These are phyloP conservation scores for Talaromyces islandicus DNA, from an alignment of 2,329 filamentous ascomycete species.

Conservation along the genomic window DNA sequence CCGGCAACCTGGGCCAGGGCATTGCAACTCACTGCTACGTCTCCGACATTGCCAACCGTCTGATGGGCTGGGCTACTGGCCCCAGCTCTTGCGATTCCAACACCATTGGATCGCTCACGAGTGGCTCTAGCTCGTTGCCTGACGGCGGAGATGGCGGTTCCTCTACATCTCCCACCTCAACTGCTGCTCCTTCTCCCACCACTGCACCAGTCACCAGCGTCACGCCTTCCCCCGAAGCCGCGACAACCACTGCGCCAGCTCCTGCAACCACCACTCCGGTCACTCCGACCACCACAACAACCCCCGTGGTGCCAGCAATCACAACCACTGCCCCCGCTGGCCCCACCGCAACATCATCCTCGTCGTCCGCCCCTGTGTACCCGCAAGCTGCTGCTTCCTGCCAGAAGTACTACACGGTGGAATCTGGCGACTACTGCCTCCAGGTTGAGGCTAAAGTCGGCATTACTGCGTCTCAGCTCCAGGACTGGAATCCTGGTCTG, in stretches of 20 bases:
- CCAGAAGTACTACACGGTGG: slow-evolving; percentile 7
- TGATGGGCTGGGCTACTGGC: slow-evolving; percentile 34
- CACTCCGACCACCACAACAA: not conserved
- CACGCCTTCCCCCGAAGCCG: not conserved
- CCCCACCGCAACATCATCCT: not conserved
- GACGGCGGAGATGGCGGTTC: not conserved
- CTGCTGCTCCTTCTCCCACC: not conserved
- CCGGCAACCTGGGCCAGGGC: slow-evolving; percentile 26
- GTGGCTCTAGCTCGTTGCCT: not conserved
- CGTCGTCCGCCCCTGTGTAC: slow-evolving; percentile 3
- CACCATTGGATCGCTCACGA: not conserved
- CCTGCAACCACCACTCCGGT: not conserved
- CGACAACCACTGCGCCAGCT: not conserved
- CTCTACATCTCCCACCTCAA: not conserved
- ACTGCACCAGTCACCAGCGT: not conserved
- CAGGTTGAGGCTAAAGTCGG: slow-evolving; percentile 6
- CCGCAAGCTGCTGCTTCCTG: slow-evolving; percentile 6
- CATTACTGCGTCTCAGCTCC: slow-evolving; percentile 8
- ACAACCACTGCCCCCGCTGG: not conserved
- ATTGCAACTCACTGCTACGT: slow-evolving; percentile 45
- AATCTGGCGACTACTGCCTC: slow-evolving; percentile 11
- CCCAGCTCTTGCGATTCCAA: not conserved
- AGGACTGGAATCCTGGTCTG: slow-evolving; percentile 8
- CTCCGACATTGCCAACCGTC: slow-evolving; percentile 46
- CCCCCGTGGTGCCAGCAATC: not conserved